Base-by-base conservation (phyloP, 805 yeast species). In the Ogataea pilisensis region DNA sequence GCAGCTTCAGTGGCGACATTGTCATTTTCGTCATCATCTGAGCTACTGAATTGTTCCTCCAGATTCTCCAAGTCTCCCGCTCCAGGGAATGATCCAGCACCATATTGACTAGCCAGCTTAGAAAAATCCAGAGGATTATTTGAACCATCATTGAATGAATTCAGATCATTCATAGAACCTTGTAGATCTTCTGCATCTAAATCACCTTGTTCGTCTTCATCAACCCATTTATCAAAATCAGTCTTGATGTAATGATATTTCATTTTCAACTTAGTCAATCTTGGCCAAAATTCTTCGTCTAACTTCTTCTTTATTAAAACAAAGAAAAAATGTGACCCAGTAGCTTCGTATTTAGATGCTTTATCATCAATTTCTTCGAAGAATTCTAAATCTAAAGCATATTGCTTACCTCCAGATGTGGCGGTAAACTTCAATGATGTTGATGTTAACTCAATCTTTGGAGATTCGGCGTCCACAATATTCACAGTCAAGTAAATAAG, bases 211-310 rank as follows among this genome's bases (percentile, higher is more conserved):
- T 91, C 99, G 60, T 91, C 99, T 70, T 91, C 98, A 60, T 91
- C 99, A 31, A 86, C 95, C 99, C 99, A 91, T 65, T 82, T 86
- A 69, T 90, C 96, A 60, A 91, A 91, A 60, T 91, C 98, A 12
- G 99, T 91, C 72, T 86, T 85, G 61, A 91, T 77, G 65, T 76
- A 86, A 50, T 81, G 87, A 46, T 74, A 76, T 61, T 82, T 88
- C 57, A 76, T 72, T 70, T 89, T 87, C 55, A 85, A 90, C 67
- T 89, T 90, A 42, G 90, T 84, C 61, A 91, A 75, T 60, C 98
- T 79, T 53, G 99, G 98, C 99, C 99, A 91, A 73, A 66, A 91
- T 60, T 89, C 97, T 43, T 69, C 78, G 51, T 76, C 71, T 18
- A 73, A 61, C 41, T 75, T 78, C 59, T 76, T 75, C 76, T 93